These are phyloP conservation scores for Starmera pachycereana DNA, from an alignment of 805 yeast species.

Conservation along the genomic window DNA sequence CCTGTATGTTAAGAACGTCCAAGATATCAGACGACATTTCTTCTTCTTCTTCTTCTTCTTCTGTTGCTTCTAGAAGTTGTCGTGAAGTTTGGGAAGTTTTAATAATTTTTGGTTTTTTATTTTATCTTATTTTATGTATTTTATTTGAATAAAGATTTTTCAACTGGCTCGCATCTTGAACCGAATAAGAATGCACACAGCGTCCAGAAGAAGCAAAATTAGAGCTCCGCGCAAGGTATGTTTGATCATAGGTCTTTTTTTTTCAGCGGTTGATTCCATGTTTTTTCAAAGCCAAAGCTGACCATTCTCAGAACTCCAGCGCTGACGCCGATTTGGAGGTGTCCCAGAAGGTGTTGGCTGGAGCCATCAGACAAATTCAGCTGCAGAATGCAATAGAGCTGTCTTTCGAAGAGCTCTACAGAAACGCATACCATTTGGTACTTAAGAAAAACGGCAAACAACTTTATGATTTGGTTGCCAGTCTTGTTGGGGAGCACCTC, in stretches of 20 bases:
- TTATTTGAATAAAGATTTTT: not conserved
- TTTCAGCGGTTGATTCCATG: not conserved
- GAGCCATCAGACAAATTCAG: constrained; percentile 66
- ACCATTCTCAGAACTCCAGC: constrained; percentile 17
- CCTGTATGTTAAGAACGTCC: constrained; percentile 64
- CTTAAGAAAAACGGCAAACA: constrained; percentile 56
- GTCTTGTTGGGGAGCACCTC: constrained; percentile 38
- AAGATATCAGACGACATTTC: constrained; percentile 48
- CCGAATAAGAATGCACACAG: not conserved
- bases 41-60: not conserved
- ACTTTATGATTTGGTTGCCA: constrained; percentile 51
- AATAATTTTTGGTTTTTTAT: too few species aligned
- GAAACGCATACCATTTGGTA: constrained; percentile 70
- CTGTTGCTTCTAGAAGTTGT: too few species aligned
- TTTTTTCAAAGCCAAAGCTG: not conserved
- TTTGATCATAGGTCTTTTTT: constrained; percentile 1
- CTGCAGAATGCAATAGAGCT: constrained; percentile 60
- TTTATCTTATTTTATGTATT: too few species aligned
- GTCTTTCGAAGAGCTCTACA: constrained; percentile 74
- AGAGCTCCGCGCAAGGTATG: constrained; percentile 48
- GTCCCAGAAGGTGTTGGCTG: constrained; percentile 54
- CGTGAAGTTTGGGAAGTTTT: not conserved
- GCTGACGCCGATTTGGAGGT: constrained; percentile 46
- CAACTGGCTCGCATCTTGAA: not conserved
- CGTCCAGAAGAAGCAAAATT: constrained; percentile 38